These are phyloP conservation scores for Tricholoma flavovirens DNA, from an alignment of 768 basidiomycete genomes.

Conservation along the genomic window DNA sequence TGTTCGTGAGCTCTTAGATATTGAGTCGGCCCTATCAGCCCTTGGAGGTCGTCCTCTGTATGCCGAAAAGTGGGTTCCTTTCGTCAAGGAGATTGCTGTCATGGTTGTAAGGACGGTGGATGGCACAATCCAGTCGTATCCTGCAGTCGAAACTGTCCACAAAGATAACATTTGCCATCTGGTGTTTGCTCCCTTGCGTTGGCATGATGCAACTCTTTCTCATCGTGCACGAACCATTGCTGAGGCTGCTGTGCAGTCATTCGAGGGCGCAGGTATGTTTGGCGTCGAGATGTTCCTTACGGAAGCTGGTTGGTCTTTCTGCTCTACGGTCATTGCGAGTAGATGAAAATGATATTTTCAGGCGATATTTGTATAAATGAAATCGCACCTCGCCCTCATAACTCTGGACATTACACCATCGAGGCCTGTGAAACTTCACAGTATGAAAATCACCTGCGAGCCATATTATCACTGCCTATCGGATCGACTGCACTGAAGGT, in stretches of 20 bases:
- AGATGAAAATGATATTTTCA: constrained; percentile 22
- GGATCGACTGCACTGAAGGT: constrained; percentile 87
- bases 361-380: constrained; percentile 86
- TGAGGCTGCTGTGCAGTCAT: constrained; percentile 69
- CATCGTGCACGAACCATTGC: constrained; percentile 65
- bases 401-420: constrained; percentile 98
- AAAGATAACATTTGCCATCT: constrained; percentile 91
- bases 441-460: constrained; percentile 95
- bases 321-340: not conserved
- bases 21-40: constrained; percentile 41
- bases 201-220: constrained; percentile 46
- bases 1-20: constrained; percentile 48
- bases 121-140: constrained; percentile 80
- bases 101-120: constrained; percentile 85
- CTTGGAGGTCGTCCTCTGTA: constrained; percentile 75
- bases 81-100: constrained; percentile 86
- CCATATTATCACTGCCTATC: constrained; percentile 84
- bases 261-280: constrained; percentile 90
- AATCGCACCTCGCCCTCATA: constrained; percentile 96
- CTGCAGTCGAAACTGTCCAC: constrained; percentile 92
- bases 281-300: constrained; percentile 98
- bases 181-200: constrained; percentile 83
- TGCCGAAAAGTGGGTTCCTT: constrained; percentile 91
- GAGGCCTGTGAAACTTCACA: constrained; percentile 96
- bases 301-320: constrained; percentile 57